phyloP scores from a whole-genome alignment of 345 rosid species.

The Brassica napus region Da-Ae NC_063447.1:4620001-4620500 shows the following conservation, averaged over 20 bases:
- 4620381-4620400: neutral
- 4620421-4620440: slow-evolving; percentile 4
- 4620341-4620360: slow-evolving; percentile 16
- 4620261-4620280: slow-evolving; percentile 39
- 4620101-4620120: slow-evolving; percentile 32
- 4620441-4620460: slow-evolving; percentile 58
- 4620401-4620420: neutral
- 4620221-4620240: slow-evolving; percentile 42
- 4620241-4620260: slow-evolving; percentile 57
- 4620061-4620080: slow-evolving; percentile 50
- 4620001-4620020: neutral
- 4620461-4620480: slow-evolving; percentile 53
- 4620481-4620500: slow-evolving; percentile 47
- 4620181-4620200: slow-evolving; percentile 52
- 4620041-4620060: neutral
- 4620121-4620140: slow-evolving; percentile 16
- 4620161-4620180: slow-evolving; percentile 35
- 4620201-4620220: slow-evolving; percentile 31
- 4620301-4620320: slow-evolving; percentile 30
- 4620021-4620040: neutral
- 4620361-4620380: slow-evolving; percentile 24
- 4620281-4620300: slow-evolving; percentile 2
- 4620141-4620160: slow-evolving; percentile 40
- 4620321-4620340: slow-evolving; percentile 45
- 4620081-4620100: slow-evolving; percentile 49